Conservation (phyloP, 805 yeast species). For the Saturnispora galanensis region DNA sequence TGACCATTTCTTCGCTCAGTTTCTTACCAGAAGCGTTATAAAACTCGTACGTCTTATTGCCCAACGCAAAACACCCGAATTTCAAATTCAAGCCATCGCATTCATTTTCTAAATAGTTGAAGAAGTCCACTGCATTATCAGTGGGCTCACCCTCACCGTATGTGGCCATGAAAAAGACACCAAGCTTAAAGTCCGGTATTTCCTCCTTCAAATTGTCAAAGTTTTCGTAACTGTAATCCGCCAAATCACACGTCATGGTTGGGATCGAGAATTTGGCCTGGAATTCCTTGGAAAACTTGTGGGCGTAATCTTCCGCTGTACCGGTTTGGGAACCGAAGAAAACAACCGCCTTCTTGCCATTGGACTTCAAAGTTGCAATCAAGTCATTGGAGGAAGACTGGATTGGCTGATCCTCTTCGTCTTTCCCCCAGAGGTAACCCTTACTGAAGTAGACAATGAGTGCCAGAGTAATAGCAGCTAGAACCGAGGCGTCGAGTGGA, state of each 20-base stretch:
- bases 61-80: conserved; percentile 77
- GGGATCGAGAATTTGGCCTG: conserved; percentile 70
- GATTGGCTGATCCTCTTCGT: conserved; percentile 17
- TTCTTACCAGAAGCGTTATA: conserved; percentile 72
- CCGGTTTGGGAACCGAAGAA: conserved; percentile 96
- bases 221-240: conserved; percentile 2
- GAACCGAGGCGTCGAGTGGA: conserved; percentile 58
- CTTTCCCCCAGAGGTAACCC: conserved; percentile 40
- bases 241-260: conserved; percentile 79
- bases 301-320: conserved; percentile 95
- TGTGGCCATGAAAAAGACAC: conserved; percentile 66
- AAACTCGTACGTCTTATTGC: conserved; percentile 84
- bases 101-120: conserved; percentile 30
- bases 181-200: conserved; percentile 35
- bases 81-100: conserved; percentile 1
- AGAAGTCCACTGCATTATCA: conserved; percentile 70
- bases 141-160: conserved; percentile 98
- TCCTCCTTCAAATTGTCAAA: conserved; percentile 42
- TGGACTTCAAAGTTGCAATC: conserved; percentile 43
- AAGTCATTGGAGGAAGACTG: conserved; percentile 45
- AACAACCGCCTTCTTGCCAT: conserved; percentile 67
- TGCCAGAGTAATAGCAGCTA: conserved; percentile 57
- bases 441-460: conserved; percentile 58
- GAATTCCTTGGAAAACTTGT: conserved; percentile 82
- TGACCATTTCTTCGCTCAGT: conserved; percentile 36